Evolutionary conservation across 495 filamentous ascomycete genomes (phyloP).

Genomic region (Penicillium bialowiezense): DNA sequence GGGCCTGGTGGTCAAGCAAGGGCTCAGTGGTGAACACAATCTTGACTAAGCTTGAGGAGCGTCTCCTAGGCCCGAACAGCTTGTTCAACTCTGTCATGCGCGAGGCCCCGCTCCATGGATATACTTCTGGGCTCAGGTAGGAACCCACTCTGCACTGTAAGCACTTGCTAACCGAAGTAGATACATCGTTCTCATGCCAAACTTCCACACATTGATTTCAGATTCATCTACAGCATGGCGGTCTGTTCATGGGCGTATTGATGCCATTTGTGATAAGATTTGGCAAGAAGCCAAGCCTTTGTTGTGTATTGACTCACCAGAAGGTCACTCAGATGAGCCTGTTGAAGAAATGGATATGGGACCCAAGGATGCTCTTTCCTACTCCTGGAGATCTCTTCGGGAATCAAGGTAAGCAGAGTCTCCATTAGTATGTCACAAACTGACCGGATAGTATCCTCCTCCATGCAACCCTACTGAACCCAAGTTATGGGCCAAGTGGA

Average conservation of each 20-base stretch:
- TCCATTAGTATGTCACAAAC: background rate
- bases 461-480: constrained; percentile 37
- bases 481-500: constrained; percentile 35
- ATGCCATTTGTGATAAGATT: constrained; percentile 55
- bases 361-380: constrained; percentile 86
- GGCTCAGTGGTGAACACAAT: constrained; percentile 43
- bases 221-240: constrained; percentile 27
- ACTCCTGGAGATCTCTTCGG: constrained; percentile 87
- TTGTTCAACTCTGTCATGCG: constrained; percentile 60
- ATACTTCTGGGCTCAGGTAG: constrained; percentile 63
- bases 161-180: constrained; percentile 27
- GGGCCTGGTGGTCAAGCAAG: constrained; percentile 37
- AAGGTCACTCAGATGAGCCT: constrained; percentile 77
- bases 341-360: constrained; percentile 62
- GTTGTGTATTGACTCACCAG: constrained; percentile 87
- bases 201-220: constrained; percentile 35
- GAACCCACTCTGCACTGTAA: constrained; percentile 1
- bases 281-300: constrained; percentile 73
- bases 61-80: constrained; percentile 51
- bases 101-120: constrained; percentile 66
- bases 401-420: constrained; percentile 68
- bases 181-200: constrained; percentile 41
- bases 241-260: constrained; percentile 53
- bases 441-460: constrained; percentile 54
- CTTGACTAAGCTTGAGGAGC: constrained; percentile 51